Base-by-base conservation (phyloP, 495 filamentous ascomycete genomes). In the Sordaria brevicollis region DNA sequence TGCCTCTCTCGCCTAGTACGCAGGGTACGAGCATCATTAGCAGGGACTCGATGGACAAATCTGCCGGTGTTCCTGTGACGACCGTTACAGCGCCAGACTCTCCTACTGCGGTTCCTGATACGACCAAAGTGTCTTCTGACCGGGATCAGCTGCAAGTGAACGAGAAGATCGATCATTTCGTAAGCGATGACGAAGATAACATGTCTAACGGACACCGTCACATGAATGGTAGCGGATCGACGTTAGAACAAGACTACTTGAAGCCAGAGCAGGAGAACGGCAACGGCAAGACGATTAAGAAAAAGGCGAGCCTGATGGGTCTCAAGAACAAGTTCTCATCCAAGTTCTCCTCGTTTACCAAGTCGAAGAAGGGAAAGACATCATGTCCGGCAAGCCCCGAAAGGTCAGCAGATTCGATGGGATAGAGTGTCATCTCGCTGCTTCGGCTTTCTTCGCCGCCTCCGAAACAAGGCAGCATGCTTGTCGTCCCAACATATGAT, bases 11-110 rank as follows among this genome's bases (percentile, higher is more conserved):
- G 34, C 86, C 86, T 8, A 86, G 83, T 71, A 87, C 86, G 6
- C 83, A 86, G 75, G 86, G 86, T 15, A 87, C 86, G 13, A 87
- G 85, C 76, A 85, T 87, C 37, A 81, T 82, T 49, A 87, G 86
- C 72, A 77, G 79, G 54, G 83, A 85, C 35, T 85, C 83, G 6
- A 65, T 81, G 36, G 82, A 85, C 54, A 79, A 80, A 5, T 77
- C 81, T 6, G 76, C 74, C 39, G 80, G 79, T 66, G 74, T 80
- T 11, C 81, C 81, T 3, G 78, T 76, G 34, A 79, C 80, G 3
- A 79, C 74, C 66, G 72, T 83, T 25, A 80, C 76, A 10, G 76
- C 77, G 10, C 78, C 81, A 7, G 81, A 83, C 62, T 78, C 78
- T 10, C 73, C 71, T 0, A 72, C 73, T n/a, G 75, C 74, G 31